A percentile compares a stretch with the other conserved stretches of the same genome.
Conservation (phyloP, 1,139 yeast genomes). For the Petasospora fabianii region DNA sequence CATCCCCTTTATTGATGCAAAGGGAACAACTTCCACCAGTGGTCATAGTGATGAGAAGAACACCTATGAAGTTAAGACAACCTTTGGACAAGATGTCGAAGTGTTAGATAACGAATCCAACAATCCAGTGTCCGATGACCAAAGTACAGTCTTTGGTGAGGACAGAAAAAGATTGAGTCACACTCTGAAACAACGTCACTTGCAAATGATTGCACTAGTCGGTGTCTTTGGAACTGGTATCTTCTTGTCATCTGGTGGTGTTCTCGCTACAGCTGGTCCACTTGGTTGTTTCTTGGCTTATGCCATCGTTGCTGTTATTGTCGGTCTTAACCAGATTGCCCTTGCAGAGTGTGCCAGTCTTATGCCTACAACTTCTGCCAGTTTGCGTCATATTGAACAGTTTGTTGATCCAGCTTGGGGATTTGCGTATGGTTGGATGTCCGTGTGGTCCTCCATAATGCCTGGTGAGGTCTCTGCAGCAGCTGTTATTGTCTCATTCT, state of each 20-base stretch:
- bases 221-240: conserved; percentile 54
- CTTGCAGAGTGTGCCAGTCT: conserved; percentile 33
- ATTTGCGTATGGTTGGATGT: conserved; percentile 75
- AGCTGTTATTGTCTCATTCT: conserved; percentile 53
- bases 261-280: conserved; percentile 54
- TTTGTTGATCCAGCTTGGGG: conserved; percentile 65
- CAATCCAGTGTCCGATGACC: too few species aligned
- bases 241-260: conserved; percentile 51
- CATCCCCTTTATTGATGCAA: too few species aligned
- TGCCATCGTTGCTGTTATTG: conserved; percentile 45
- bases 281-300: conserved; percentile 48
- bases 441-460: conserved; percentile 51
- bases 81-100: too few species aligned
- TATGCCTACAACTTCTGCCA: conserved; percentile 33
- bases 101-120: too few species aligned
- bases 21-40: too few species aligned
- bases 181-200: conserved; percentile 32
- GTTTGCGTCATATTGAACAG: conserved; percentile 32
- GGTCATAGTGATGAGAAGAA: too few species aligned
- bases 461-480: conserved; percentile 78
- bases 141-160: too few species aligned
- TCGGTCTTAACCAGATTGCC: conserved; percentile 31
- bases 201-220: conserved; percentile 35
- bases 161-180: conserved; percentile 21
- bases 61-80: too few species aligned